Base-by-base conservation (phyloP, 2,329 filamentous ascomycete species). In the Magnaporthiopsis poae region DNA sequence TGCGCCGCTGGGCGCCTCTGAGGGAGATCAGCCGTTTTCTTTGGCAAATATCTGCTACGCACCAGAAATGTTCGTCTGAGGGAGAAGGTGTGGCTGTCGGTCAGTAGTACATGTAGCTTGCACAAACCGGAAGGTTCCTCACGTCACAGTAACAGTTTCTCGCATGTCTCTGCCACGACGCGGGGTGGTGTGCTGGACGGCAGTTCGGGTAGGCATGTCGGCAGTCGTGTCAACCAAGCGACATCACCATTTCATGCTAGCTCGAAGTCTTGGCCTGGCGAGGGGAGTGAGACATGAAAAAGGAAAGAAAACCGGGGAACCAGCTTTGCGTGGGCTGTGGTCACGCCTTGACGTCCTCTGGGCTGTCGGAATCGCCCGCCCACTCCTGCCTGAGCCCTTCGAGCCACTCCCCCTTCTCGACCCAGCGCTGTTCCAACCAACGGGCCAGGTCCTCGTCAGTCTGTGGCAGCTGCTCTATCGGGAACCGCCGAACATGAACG, bases 371-470 rank as follows among this genome's bases (percentile, higher is more conserved):
- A 63, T 68, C 68, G 63, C 69, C 69, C 11, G 73, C 73, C 80
- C 80, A 82, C 71, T 80, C 76, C 27, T 73, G 70, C 68, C 76
- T 77, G 70, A 79, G 79, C 60, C 68, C 72, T 67, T 84, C 81
- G 35, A 86, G 72, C 76, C 79, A 83, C 66, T 80, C 74, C 2
- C 82, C 83, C 72, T 85, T 86, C 70, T 82, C 80, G 33, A 84
- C 71, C 82, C 82, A 85, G 56, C 79, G 72, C 66, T 78, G 74
- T 74, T 86, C 82, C 29, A 86, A 73, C 83, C 83, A 86, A 68
- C 77, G 78, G 13, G 79, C 80, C 66, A 84, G 72, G 66, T 77
- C 80, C 29, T 78, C 79, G 65, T 84, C 82, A n/a, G 74, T 78
- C 21, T 75, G 68, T 21, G 81, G 82, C 61, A 84, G 74, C 52